These are phyloP conservation scores for Leishmania mexicana DNA, from an alignment of 208 protist species.

Conservation along the genomic window DNA sequence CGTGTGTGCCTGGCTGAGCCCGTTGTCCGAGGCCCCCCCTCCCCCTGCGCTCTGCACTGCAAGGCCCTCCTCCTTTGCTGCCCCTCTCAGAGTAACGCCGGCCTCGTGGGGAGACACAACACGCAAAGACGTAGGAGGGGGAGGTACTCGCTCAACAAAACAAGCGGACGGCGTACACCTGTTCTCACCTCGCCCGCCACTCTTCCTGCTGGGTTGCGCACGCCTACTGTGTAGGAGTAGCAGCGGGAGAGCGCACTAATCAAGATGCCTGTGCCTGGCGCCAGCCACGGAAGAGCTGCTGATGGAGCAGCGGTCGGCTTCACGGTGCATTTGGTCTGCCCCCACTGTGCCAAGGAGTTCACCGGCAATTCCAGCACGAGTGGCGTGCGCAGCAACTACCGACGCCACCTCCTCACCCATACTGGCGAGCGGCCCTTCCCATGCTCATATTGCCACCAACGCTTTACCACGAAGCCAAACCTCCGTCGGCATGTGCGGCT, in stretches of 20 bases:
- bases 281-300: background rate
- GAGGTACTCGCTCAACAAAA: background rate
- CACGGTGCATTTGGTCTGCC: constrained; percentile 45
- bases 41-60: background rate
- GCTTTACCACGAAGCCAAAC: constrained; percentile 75
- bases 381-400: constrained; percentile 78
- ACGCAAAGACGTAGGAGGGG: background rate
- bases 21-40: background rate
- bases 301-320: background rate
- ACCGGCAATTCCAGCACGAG: constrained; percentile 51
- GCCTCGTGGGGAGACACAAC: background rate
- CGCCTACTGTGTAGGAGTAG: background rate
- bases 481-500: constrained; percentile 48
- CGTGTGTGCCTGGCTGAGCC: background rate
- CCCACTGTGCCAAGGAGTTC: constrained; percentile 62
- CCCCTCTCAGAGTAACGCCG: background rate
- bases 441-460: constrained; percentile 58
- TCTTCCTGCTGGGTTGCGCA: background rate
- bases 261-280: background rate
- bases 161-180: background rate
- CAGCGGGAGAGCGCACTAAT: background rate
- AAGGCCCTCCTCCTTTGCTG: background rate
- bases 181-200: background rate
- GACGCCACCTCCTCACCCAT: constrained; percentile 75
- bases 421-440: constrained; percentile 63